Evolutionary conservation across 306 rosid genomes (phyloP).

Genomic region (Aeschynomene evenia): DNA sequence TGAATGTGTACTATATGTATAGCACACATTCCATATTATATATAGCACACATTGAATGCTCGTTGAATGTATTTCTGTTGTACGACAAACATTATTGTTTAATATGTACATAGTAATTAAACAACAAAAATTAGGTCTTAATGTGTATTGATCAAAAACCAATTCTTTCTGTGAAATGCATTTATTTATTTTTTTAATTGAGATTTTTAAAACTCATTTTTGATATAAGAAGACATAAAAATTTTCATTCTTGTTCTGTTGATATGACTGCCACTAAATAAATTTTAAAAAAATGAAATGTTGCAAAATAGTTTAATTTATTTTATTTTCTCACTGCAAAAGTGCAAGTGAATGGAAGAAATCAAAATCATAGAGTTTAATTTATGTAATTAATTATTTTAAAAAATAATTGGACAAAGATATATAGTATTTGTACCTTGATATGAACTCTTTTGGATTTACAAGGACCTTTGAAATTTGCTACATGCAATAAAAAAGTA

Average conservation of each 20-base stretch:
- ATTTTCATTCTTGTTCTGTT: background rate
- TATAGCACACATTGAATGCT: too few species aligned
- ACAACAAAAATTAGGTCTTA: background rate
- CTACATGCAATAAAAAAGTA: constrained; percentile 8
- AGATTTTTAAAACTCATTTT: background rate
- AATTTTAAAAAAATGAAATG: background rate
- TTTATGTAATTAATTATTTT: background rate
- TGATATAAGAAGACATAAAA: too few species aligned
- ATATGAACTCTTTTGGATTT: constrained; percentile 13
- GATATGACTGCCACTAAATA: background rate
- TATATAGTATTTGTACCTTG: constrained; percentile 1
- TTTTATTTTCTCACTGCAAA: background rate
- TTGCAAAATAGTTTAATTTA: too few species aligned
- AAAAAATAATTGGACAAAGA: background rate
- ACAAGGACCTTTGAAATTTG: constrained; percentile 37
- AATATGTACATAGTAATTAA: too few species aligned
- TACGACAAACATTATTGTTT: too few species aligned
- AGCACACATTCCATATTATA: too few species aligned
- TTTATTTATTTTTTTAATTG: background rate
- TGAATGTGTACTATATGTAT: too few species aligned
- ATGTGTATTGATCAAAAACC: background rate
- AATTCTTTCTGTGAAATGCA: too few species aligned
- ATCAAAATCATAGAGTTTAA: too few species aligned
- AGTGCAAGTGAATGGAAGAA: background rate
- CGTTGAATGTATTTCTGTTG: too few species aligned